Evolutionary conservation across 2,329 filamentous ascomycete species (phyloP), one percentile per base, ranked within the genome.

Genomic region (Cadophora gregata): DNA sequence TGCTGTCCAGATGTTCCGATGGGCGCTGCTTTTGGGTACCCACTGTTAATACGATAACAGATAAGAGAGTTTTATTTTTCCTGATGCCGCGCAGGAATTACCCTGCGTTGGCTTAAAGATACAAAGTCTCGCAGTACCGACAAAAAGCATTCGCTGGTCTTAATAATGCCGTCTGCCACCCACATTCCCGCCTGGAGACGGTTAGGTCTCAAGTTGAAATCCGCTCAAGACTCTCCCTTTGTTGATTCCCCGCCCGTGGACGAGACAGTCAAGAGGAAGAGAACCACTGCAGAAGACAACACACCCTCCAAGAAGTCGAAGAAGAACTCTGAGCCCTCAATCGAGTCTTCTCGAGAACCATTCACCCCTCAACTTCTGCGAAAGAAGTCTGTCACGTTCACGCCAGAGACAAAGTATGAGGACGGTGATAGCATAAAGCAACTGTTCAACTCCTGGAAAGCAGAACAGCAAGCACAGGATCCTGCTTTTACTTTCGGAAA

Each of bases 301-400:
- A 59, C 62, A 38, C 63, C 64, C 45, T 67, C 67, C 16, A 78
- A 76, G 69, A 77, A 75, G 68, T 38, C 58, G 27, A 76, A 74
- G 64, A 71, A 67, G 59, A 70, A 19, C 53, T 12, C 38, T 64
- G 60, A 66, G 68, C 47, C 38, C 29, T 53, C 53, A 29, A 42
- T 55, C 61, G 56, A 50, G 62, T 62, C 69, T 19, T 51, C 63
- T 55, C 58, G 69, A 62, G 63, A 72, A 70, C 70, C 75, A 73
- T 64, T 66, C 31, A 75, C 74, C 45, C 74, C 74, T 14, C 67
- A 67, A 25, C 62, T 73, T 31, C 69, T 66, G 62, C 74, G 74
- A 47, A 80, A 80, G 69, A 90, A 90, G 75, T 87, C 85, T 4
- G 88, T 91, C 9, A 85, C 86, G 1, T 91, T 91, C 75, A 85